Evolutionary conservation across 345 rosid genomes (phyloP).

Genomic region (Populus ilicifolia): DNA sequence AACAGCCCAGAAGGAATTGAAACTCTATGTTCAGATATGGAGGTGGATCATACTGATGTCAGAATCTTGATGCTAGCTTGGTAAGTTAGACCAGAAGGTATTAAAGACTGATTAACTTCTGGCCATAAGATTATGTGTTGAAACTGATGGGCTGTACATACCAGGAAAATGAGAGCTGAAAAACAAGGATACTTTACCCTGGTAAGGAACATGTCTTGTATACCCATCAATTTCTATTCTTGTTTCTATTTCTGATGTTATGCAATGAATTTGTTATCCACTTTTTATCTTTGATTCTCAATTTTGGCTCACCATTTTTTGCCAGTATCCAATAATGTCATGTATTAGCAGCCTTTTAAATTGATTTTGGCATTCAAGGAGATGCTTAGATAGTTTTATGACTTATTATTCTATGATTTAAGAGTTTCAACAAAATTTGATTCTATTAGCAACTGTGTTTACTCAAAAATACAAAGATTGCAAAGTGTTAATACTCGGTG

Average conservation of each 20-base stretch:
- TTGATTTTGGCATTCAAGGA: neutral
- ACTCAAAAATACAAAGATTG: neutral
- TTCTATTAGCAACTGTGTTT: neutral
- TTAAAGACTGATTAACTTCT: neutral
- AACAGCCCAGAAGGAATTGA: conserved; percentile 97
- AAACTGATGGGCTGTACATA: conserved; percentile 7
- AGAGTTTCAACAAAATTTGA: neutral
- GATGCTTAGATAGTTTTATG: neutral
- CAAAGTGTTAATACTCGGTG: neutral
- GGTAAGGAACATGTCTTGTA: conserved; percentile 40
- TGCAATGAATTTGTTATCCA: neutral
- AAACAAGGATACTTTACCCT: conserved; percentile 93
- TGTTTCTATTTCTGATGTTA: neutral
- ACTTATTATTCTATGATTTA: neutral
- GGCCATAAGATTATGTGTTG: conserved; percentile 1
- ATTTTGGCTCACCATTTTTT: neutral
- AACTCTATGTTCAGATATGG: conserved; percentile 74
- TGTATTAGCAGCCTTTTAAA: neutral
- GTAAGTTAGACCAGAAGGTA: conserved; percentile 38
- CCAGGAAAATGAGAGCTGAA: conserved; percentile 97
- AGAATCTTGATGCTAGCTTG: conserved; percentile 98
- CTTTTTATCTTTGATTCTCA: neutral
- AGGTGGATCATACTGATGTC: conserved; percentile 85
- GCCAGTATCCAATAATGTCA: neutral
- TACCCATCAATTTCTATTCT: neutral